Evolutionary conservation across 2,329 filamentous ascomycete species (phyloP), one percentile per base, ranked within the genome.

Genomic region (Aspergillus pseudonomiae): DNA sequence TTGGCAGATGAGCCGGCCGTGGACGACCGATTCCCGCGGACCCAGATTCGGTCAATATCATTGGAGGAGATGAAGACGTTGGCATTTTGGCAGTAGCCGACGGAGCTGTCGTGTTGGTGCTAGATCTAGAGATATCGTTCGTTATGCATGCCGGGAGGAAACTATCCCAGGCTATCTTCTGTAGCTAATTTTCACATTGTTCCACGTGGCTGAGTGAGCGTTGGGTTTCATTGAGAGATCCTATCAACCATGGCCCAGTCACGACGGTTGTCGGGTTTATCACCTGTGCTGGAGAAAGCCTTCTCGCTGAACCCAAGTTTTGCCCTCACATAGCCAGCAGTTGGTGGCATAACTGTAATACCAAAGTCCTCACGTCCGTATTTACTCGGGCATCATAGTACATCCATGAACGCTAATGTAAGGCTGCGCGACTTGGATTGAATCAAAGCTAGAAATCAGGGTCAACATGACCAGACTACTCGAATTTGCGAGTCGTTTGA

Each of bases 1-100:
- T 63, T 77, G 56, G 70, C 65, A 26, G 70, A 73, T 43, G 62
- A 62, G 4, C 65, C 52, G 19, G 65, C 61, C 16, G 67, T 73
- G 26, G 78, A 80, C 69, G 52, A 60, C 32, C 73, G 78, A 43
- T 80, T 80, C 63, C 77, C 79, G 32, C 68, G 68, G 3, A 79
- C 77, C 14, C 71, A 69, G 43, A 67, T 80, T 28, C 67, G 65
- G 11, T 71, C 71, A 4, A 63, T 79, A 6, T 65, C 68, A 7
- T 60, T 78, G 58, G 73, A 70, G n/a, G 75, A 79, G 39, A n/a
- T 80, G 57, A 76, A 74, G 61, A 63, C 71, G 56, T 66, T 76
- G 67, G 61, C 65, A 6, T 78, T 79, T 48, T 80, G 75, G 76
- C 50, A 59, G 60, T 53, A 32, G 28, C 6, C 24, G 6, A 21